Base-by-base conservation (phyloP, 495 filamentous ascomycete genomes). In the Penicillium flavigenum region DNA sequence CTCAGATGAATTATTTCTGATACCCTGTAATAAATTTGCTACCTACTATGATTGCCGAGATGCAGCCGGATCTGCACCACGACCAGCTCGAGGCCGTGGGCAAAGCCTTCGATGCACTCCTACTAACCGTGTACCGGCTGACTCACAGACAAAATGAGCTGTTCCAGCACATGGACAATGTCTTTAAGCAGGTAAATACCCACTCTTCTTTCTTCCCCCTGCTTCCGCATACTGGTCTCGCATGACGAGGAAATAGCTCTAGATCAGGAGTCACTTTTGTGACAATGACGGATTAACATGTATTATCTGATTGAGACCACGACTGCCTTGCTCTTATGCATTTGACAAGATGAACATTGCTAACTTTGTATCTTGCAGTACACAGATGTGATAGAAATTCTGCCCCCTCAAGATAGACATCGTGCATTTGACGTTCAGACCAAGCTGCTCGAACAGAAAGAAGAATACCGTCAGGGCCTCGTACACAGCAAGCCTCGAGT, bases 241-340 rank as follows among this genome's bases (percentile, higher is more conserved):
- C 60, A 74, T 80, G 79, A 82, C 55, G 80, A 80, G 66, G 78
- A 71, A 77, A 71, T 26, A 82, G 80, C 80, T 82, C 80, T 82
- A 82, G 80, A 82, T 82, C 79, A 79, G 72, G 71, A 81, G 77
- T 70, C 73, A 72, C 75, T 45, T 45, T 47, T 67, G 75, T 72
- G 73, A 69, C 72, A 64, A 56, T 80, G 80, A 82, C 76, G 62
- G 78, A 80, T 65, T 69, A 68, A 67, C 72, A 76, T 79, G 72
- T 79, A 81, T 78, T 80, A 78, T 76, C 75, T 75, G 76, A 80
- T 61, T 47, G 69, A 76, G 73, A 74, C 63, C 55, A 63, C 24
- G 36, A 50, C 14, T 51, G 41, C 41, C 49, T 46, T 51, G 41
- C 54, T 20, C 47, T 60, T 58, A 45, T 57, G 36, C 39, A 41